Base-by-base conservation (phyloP, 768 basidiomycete species). In the Pleurotus eryngii region DNA sequence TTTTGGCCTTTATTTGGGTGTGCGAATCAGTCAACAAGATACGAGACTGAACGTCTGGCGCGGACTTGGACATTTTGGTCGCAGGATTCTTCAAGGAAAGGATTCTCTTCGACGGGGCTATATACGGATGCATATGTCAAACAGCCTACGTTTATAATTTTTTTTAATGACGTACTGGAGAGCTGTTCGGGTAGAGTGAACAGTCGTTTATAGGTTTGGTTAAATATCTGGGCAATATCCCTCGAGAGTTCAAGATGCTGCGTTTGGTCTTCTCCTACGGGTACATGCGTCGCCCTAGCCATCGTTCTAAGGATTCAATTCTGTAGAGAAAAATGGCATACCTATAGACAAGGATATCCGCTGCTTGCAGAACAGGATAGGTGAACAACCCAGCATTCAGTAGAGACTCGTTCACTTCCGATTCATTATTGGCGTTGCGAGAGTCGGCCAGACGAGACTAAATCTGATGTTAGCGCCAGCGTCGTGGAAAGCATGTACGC, bases 41-140 rank as follows among this genome's bases (percentile, higher is more conserved):
- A 22, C 95, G 88, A 0, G 94, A 95, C 14, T 82, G 71, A 1
- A 82, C 58, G 67, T 92, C 85, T 0, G 86, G 87, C 0, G 92
- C 81, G 0, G 95, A 98, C 70, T 98, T 98, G 37, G 95, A 97
- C 95, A 98, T 98, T 69, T 98, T 98, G 3, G 86, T 81, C 0
- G 78, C 75, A 0, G 94, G 91, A 67, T 95, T 90, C 57, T 84
- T 86, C 15, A 98, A 84, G 2, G 94, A 95, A 22, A 96, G 82
- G 15, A 98, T 79, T 5, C 95, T 85, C 67, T 84, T 86, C 7
- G 90, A 86, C 0, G 87, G 81, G 1, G 92, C 94, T 98, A 53
- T 2, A 9, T 40, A 30, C 20, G 2, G 14, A 42, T 14, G 35
- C 6, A 54, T n/a, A 11, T 2, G 30, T 35, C 30, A 35, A 35